These are phyloP conservation scores for Backusella tarrabulga DNA, from an alignment of 192 early-diverging fungal genomes.

Conservation along the genomic window DNA sequence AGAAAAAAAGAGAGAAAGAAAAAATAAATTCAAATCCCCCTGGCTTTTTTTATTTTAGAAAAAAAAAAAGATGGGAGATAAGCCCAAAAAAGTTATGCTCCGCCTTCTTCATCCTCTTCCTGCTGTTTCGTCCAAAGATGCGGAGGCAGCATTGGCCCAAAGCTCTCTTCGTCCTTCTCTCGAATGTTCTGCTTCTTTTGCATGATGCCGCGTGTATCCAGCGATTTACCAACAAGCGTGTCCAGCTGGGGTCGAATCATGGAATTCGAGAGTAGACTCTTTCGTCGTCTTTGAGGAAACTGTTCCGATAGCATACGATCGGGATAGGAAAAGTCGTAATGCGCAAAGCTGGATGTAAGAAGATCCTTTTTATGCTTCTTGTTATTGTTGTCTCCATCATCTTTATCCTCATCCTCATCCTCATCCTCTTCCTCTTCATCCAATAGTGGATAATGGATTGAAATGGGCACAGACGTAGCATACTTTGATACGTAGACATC, in stretches of 20 bases:
- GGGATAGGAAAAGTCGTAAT: conserved; percentile 14
- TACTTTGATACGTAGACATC: not conserved
- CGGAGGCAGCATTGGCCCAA: not conserved
- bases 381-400: not conserved
- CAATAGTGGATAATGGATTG: not conserved
- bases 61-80: not conserved
- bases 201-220: conserved; percentile 8
- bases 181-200: not conserved
- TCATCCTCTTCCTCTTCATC: not conserved
- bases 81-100: no score
- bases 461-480: conserved; percentile 21
- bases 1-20: not conserved
- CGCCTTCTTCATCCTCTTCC: not conserved
- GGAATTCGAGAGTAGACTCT: not conserved
- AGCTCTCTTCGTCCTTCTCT: not conserved
- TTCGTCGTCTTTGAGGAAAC: conserved; percentile 11
- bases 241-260: not conserved
- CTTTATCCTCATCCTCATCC: not conserved
- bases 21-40: not conserved
- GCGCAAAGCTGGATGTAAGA: not conserved
- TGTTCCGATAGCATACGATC: conserved; percentile 12
- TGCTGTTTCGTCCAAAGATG: not conserved
- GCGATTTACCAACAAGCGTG: conserved; percentile 8
- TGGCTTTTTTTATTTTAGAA: not conserved
- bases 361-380: not conserved